Conservation (phyloP, 1,284 basidiomycete species). For the Tilletia setariae region DNA sequence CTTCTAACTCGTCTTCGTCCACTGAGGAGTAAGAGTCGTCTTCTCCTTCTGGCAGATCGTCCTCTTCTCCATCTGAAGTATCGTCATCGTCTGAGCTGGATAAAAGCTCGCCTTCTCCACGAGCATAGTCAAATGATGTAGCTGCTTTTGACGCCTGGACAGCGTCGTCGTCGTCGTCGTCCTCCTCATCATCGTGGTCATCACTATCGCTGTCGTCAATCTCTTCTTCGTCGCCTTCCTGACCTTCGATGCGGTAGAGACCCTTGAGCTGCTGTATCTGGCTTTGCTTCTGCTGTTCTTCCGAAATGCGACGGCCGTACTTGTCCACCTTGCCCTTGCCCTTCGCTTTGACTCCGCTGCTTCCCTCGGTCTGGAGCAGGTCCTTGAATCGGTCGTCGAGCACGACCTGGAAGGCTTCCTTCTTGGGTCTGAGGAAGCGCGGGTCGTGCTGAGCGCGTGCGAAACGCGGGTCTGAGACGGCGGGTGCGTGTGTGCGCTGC, state of each 20-base stretch:
- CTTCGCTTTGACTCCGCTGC: slow-evolving; percentile 15
- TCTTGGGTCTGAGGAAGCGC: slow-evolving; percentile 80
- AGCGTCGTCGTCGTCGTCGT: slow-evolving; percentile 26
- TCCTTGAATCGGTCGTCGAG: slow-evolving; percentile 92
- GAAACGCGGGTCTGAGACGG: slow-evolving; percentile 62
- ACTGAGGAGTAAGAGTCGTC: slow-evolving; percentile 10
- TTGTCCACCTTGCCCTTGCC: slow-evolving; percentile 73
- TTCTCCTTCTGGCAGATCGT: slow-evolving; percentile 29
- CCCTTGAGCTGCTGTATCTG: slow-evolving; percentile 40
- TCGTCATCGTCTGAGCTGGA: slow-evolving; percentile 26
- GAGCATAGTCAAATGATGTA: slow-evolving; percentile 73
- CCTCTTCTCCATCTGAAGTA: slow-evolving; percentile 25
- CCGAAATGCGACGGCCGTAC: slow-evolving; percentile 63
- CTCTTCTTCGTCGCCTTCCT: slow-evolving; percentile 58
- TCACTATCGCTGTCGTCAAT: slow-evolving; percentile 38
- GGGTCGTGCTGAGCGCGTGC: slow-evolving; percentile 84
- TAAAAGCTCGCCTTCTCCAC: slow-evolving; percentile 62
- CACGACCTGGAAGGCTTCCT: slow-evolving; percentile 75
- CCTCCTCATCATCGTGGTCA: slow-evolving; percentile 26
- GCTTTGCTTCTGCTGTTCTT: slow-evolving; percentile 59
- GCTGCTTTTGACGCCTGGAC: slow-evolving; percentile 17
- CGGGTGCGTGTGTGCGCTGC: slow-evolving; percentile 23
- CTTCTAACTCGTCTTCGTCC: slow-evolving; percentile 2
- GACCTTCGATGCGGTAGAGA: slow-evolving; percentile 45
- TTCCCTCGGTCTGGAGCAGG: slow-evolving; percentile 64